These are phyloP conservation scores for Penicillium sp. DNA, from an alignment of 2,329 filamentous ascomycete genomes.

Conservation along the genomic window DNA sequence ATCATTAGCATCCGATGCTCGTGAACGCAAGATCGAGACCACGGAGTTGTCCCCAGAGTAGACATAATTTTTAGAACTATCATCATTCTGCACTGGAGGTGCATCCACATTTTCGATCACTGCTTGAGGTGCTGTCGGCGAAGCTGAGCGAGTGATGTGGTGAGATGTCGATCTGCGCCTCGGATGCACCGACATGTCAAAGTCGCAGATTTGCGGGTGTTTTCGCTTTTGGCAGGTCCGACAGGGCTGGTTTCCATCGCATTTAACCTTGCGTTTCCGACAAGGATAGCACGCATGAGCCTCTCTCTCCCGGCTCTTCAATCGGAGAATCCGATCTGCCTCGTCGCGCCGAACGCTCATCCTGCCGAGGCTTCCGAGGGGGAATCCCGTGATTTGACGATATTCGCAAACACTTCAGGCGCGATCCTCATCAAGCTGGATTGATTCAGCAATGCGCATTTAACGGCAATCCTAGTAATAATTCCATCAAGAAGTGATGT, in stretches of 20 bases:
- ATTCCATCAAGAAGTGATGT: background rate
- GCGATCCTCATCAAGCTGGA: background rate
- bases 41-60: constrained; percentile 35
- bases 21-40: constrained; percentile 28
- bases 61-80: constrained; percentile 19
- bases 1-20: constrained; percentile 28
- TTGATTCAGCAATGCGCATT: background rate
- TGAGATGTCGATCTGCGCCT: constrained; percentile 2
- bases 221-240: constrained; percentile 28
- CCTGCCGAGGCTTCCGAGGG: constrained; percentile 7
- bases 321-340: constrained; percentile 29
- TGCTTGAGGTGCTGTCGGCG: background rate
- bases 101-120: background rate
- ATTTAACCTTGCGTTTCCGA: constrained; percentile 39
- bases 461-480: background rate
- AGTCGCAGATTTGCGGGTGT: constrained; percentile 32
- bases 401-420: background rate
- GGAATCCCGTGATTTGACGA: background rate
- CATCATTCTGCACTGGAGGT: background rate
- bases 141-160: background rate
- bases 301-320: constrained; percentile 32
- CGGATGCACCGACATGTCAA: constrained; percentile 3
- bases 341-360: constrained; percentile 26
- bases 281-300: constrained; percentile 36
- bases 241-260: constrained; percentile 31